Conservation (phyloP, 805 yeast species). For the Torulaspora franciscae region DNA sequence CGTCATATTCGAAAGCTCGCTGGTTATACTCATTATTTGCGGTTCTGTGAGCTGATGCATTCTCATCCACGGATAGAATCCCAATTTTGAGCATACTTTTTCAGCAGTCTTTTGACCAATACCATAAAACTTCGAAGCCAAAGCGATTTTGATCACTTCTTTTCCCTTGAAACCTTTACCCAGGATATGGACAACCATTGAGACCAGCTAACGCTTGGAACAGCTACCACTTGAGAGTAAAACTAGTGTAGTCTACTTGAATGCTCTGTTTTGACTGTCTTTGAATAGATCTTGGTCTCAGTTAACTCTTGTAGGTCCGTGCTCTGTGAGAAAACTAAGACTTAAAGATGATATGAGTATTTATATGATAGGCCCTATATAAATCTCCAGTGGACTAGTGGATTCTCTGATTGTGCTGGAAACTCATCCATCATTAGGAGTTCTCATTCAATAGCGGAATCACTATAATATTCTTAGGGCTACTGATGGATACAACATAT, state of each 20-base stretch:
- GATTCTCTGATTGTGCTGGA: not conserved
- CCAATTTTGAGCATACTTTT: slow-evolving; percentile 77
- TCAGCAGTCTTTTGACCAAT: slow-evolving; percentile 72
- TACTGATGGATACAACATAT: slow-evolving; percentile 14
- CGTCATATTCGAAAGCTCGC: slow-evolving; percentile 75
- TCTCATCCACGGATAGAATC: slow-evolving; percentile 89
- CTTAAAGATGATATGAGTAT: no score
- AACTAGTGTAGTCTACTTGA: no score
- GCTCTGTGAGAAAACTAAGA: no score
- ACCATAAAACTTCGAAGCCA: slow-evolving; percentile 80
- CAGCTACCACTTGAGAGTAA: no score
- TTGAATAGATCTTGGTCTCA: no score
- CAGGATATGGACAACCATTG: slow-evolving; percentile 49
- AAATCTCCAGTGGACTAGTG: no score
- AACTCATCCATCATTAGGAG: not conserved
- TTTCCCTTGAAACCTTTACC: slow-evolving; percentile 49
- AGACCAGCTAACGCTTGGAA: no score
- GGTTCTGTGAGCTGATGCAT: slow-evolving; percentile 89
- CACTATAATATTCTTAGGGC: not conserved
- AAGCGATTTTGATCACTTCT: slow-evolving; percentile 46
- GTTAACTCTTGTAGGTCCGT: no score
- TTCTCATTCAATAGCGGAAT: not conserved
- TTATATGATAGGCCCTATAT: no score
- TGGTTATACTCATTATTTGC: slow-evolving; percentile 78
- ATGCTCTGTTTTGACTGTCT: no score